Conservation (phyloP, 2,329 filamentous ascomycete genomes). For the Penicillium sp. region DNA sequence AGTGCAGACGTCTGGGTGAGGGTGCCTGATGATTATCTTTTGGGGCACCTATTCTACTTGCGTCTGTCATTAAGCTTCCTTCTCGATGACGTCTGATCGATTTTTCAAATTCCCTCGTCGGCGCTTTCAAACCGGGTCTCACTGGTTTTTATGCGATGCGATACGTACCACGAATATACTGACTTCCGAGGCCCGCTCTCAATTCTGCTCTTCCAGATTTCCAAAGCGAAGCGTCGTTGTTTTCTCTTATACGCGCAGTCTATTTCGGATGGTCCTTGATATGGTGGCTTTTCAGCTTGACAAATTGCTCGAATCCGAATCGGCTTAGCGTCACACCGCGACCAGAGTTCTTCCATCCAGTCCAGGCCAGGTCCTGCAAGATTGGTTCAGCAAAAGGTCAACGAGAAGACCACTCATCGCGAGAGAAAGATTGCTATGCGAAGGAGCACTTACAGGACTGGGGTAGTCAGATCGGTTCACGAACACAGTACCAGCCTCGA, state of each 20-base stretch:
- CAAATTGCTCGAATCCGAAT: slow-evolving; percentile 92
- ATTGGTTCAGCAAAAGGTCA: not conserved
- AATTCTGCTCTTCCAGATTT: too few relatives aligned
- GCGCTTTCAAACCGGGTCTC: too few relatives aligned
- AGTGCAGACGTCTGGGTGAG: too few relatives aligned
- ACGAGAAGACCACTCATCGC: too few relatives aligned
- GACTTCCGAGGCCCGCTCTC: too few relatives aligned
- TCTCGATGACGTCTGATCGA: too few relatives aligned
- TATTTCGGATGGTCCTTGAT: slow-evolving; percentile 71
- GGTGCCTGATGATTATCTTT: too few relatives aligned
- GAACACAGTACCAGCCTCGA: slow-evolving; percentile 94
- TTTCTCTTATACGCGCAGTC: too few relatives aligned
- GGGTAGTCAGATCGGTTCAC: slow-evolving; percentile 93
- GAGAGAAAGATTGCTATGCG: not conserved
- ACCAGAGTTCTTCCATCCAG: slow-evolving; percentile 95
- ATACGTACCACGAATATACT: too few relatives aligned
- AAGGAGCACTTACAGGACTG: slow-evolving; percentile 66
- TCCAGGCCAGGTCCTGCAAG: slow-evolving; percentile 82
- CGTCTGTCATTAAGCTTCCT: not conserved
- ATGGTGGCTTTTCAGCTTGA: slow-evolving; percentile 95
- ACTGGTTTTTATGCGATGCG: too few relatives aligned
- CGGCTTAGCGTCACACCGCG: slow-evolving; percentile 84
- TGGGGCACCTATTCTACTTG: slow-evolving; percentile 9
- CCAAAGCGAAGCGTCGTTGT: too few relatives aligned
- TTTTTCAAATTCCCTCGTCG: too few relatives aligned